phyloP scores from a whole-genome alignment of 129 eudicot genomes.

The Logfia minima region DNA sequence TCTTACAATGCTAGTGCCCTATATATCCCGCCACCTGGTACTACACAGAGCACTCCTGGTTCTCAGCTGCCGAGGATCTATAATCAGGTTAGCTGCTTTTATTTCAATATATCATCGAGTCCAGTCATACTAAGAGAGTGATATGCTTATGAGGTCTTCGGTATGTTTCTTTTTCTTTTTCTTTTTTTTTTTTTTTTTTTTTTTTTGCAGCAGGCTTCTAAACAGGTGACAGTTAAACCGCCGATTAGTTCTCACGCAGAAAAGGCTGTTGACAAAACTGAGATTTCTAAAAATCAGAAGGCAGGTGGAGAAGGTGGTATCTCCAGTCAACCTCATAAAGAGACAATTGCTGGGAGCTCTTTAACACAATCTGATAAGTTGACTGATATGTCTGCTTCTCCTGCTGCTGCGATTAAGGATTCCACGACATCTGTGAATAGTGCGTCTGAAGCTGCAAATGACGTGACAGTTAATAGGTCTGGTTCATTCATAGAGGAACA shows the following conservation, averaged over 20 bases:
- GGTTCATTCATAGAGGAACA: slow-evolving; percentile 37
- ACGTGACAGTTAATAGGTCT: slow-evolving; percentile 22
- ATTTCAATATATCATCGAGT: neutral
- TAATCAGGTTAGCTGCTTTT: slow-evolving; percentile 55
- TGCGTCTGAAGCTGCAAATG: slow-evolving; percentile 25
- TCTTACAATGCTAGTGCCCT: slow-evolving; percentile 46
- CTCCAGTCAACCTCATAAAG: neutral
- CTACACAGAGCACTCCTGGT: slow-evolving; percentile 48
- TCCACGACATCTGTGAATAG: slow-evolving; percentile 2
- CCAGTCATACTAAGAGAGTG: neutral
- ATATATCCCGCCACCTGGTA: slow-evolving; percentile 39
- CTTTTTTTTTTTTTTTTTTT: slow-evolving; percentile 9
- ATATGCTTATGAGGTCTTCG: slow-evolving; percentile 15
- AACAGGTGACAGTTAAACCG: slow-evolving; percentile 67
- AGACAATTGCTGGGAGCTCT: slow-evolving; percentile 30
- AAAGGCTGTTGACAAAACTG: slow-evolving; percentile 29
- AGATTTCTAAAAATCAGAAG: neutral
- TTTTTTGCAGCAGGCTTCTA: slow-evolving; percentile 21
- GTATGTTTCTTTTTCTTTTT: neutral
- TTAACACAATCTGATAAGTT: slow-evolving; percentile 16
- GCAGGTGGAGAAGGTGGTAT: neutral
- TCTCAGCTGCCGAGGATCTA: slow-evolving; percentile 58
- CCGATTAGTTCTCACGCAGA: slow-evolving; percentile 49
- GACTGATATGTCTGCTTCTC: slow-evolving; percentile 3
- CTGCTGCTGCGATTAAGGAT: slow-evolving; percentile 32